phyloP scores from a whole-genome alignment of 2,329 filamentous ascomycete genomes.

The Boeremia lycopersici region DNA sequence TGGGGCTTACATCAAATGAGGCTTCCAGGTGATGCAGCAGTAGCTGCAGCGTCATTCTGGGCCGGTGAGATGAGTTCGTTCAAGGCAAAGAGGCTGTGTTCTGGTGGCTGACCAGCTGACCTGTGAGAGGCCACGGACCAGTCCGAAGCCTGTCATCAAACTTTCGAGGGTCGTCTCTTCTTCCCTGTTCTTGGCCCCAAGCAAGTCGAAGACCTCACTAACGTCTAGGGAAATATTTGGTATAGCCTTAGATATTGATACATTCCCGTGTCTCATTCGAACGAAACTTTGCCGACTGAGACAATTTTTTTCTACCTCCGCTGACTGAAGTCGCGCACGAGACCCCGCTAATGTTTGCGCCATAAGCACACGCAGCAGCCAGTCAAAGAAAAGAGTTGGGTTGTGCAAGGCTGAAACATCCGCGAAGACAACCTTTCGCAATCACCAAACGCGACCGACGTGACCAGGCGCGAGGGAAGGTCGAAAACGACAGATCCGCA shows the following conservation, averaged over 20 bases:
- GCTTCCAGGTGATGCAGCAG: conserved; percentile 13
- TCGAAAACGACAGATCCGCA: not conserved
- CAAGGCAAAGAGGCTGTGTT: conserved; percentile 15
- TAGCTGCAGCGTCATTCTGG: conserved; percentile 8
- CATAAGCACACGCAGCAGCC: not conserved
- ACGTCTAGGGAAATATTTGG: not conserved
- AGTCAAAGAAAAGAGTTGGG: not conserved
- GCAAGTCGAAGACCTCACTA: not conserved
- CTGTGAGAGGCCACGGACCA: conserved; percentile 8
- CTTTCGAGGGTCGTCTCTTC: not conserved
- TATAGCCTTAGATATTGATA: not conserved
- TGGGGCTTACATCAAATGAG: conserved; percentile 18
- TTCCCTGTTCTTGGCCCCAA: not conserved
- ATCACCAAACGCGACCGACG: not conserved
- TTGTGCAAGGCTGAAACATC: not conserved
- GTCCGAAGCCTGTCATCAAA: not conserved
- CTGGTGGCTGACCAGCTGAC: conserved; percentile 4
- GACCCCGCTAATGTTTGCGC: conserved; percentile 1
- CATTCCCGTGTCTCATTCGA: not conserved
- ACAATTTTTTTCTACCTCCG: not conserved
- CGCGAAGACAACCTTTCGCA: not conserved
- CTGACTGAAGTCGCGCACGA: not conserved
- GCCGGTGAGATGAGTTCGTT: conserved; percentile 26
- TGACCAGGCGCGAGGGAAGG: not conserved
- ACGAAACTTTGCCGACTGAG: not conserved